phyloP scores from a whole-genome alignment of 2,329 filamentous ascomycete species.

The Exophiala calicioides region DNA sequence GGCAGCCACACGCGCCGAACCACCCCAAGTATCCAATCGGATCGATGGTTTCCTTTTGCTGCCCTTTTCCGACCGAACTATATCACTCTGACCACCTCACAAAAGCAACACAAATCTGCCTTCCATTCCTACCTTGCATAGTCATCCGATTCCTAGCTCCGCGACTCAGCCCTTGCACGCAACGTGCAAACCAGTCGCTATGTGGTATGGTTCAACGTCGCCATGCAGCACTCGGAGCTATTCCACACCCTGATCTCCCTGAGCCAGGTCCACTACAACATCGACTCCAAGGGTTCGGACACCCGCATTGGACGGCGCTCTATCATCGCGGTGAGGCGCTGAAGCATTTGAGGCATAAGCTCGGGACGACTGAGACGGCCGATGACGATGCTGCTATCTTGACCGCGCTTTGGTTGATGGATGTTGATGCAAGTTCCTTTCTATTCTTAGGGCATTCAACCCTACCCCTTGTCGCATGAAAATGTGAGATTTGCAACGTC shows the following conservation, averaged over 20 bases:
- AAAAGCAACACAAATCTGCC: too few relatives aligned
- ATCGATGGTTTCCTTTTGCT: not conserved
- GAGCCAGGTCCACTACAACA: constrained; percentile 24
- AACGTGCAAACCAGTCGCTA: constrained; percentile 21
- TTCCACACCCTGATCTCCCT: constrained; percentile 22
- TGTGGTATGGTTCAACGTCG: constrained; percentile 24
- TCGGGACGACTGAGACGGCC: constrained; percentile 10
- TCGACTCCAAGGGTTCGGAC: constrained; percentile 21
- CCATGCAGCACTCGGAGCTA: constrained; percentile 19
- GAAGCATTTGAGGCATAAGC: constrained; percentile 20
- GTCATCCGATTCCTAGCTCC: constrained; percentile 22
- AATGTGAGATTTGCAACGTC: not conserved
- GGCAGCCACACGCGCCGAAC: not conserved
- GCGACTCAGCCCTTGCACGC: constrained; percentile 20
- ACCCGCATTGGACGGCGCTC: constrained; percentile 13
- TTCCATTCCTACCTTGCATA: not conserved
- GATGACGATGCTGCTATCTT: constrained; percentile 25
- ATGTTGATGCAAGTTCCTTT: constrained; percentile 16
- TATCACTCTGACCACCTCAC: too few relatives aligned
- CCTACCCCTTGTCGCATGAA: not conserved
- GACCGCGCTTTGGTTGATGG: constrained; percentile 25
- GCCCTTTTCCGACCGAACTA: too few relatives aligned
- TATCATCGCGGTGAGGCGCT: constrained; percentile 22
- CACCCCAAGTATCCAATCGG: not conserved
- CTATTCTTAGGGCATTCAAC: not conserved